These are phyloP conservation scores for Capsicum pubescens DNA, from an alignment of 257 asterid genomes.

Conservation along the genomic window DNA sequence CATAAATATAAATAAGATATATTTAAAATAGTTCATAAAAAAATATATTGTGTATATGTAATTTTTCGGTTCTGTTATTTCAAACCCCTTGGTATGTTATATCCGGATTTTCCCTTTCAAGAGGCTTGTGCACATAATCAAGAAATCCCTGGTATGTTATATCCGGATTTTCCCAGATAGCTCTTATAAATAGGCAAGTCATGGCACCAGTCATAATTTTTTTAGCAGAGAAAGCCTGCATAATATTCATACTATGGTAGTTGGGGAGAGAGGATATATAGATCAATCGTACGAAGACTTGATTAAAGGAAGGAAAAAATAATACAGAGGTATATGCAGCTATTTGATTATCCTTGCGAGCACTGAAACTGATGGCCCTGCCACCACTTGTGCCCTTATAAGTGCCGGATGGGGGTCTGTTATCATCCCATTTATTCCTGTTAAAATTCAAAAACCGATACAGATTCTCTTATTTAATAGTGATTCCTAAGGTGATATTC, in stretches of 20 bases:
- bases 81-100: too few species aligned
- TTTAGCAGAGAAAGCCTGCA: slow-evolving; percentile 56
- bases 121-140: slow-evolving; percentile 46
- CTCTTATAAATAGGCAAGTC: not conserved
- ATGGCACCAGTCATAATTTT: slow-evolving; percentile 41
- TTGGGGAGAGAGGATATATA: not conserved
- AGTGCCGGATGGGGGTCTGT: slow-evolving; percentile 51
- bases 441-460: slow-evolving; percentile 16
- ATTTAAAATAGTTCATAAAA: too few species aligned
- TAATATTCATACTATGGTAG: not conserved
- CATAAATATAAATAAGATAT: too few species aligned
- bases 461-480: not conserved
- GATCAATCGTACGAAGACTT: not conserved
- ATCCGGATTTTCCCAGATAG: slow-evolving; percentile 44
- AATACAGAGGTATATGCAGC: slow-evolving; percentile 79
- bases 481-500: not conserved
- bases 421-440: slow-evolving; percentile 60
- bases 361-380: slow-evolving; percentile 68
- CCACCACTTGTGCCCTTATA: slow-evolving; percentile 70
- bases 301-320: slow-evolving; percentile 2
- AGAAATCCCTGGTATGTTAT: slow-evolving; percentile 55
- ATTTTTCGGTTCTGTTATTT: too few species aligned
- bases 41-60: too few species aligned
- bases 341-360: slow-evolving; percentile 76
- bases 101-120: slow-evolving; percentile 28